Percentiles rank a stretch among this genome's conserved stretches.
Conservation (phyloP, 306 rosid genomes). For the Morella rubra region DNA sequence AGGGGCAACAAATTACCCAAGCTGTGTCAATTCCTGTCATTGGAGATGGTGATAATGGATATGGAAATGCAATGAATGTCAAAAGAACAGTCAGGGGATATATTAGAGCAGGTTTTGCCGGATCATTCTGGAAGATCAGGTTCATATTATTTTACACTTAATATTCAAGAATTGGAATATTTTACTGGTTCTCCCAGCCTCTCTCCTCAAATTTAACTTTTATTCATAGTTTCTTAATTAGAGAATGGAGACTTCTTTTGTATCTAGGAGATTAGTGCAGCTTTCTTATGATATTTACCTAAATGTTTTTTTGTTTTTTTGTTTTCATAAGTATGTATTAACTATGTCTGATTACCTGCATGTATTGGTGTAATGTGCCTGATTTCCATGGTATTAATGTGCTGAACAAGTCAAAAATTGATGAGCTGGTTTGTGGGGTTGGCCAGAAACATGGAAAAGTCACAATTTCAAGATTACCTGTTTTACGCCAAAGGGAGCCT, state of each 20-base stretch:
- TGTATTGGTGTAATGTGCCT: neutral
- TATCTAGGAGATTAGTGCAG: neutral
- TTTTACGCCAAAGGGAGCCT: too few species aligned
- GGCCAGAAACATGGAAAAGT: too few species aligned
- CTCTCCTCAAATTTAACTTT: neutral
- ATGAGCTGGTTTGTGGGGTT: too few species aligned
- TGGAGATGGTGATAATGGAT: slow-evolving; percentile 90
- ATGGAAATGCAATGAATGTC: slow-evolving; percentile 86
- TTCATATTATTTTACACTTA: slow-evolving; percentile 17
- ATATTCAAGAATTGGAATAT: neutral
- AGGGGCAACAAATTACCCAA: too few species aligned
- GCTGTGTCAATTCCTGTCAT: slow-evolving; percentile 82
- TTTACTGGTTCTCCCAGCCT: neutral
- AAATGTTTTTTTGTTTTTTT: neutral
- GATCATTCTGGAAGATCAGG: slow-evolving; percentile 91
- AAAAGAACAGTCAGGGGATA: slow-evolving; percentile 87
- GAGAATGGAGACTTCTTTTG: neutral
- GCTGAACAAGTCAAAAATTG: too few species aligned
- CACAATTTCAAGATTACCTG: too few species aligned
- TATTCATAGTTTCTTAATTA: neutral
- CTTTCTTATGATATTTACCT: neutral
- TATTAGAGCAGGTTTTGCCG: slow-evolving; percentile 83
- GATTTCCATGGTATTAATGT: too few species aligned
- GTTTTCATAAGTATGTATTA: too few species aligned
- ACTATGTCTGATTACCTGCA: neutral